phyloP scores from a whole-genome alignment of 164 flowering plant species.

The Annona squamosa region DNA sequence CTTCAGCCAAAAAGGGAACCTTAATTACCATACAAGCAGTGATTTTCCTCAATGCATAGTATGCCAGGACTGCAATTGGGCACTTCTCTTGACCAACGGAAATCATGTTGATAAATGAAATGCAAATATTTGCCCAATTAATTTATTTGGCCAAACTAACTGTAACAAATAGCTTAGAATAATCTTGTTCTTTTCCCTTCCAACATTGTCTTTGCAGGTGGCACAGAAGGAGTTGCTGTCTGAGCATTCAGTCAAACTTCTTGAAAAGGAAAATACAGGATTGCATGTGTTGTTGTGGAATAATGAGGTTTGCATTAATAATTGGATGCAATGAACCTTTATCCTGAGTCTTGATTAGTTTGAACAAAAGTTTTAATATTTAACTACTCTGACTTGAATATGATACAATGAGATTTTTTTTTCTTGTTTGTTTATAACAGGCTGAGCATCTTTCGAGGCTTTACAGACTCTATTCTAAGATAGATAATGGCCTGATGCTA shows the following conservation, averaged over 20 bases:
- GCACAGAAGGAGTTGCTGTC: slow-evolving; percentile 22
- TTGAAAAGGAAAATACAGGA: slow-evolving; percentile 87
- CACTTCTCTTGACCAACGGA: not conserved
- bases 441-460: slow-evolving; percentile 1
- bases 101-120: not conserved
- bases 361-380: no score
- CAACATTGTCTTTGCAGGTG: slow-evolving; percentile 7
- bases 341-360: not conserved
- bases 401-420: not conserved
- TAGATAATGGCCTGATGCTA: not conserved
- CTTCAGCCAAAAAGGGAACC: not conserved
- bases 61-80: not conserved
- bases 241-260: slow-evolving; percentile 50
- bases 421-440: not conserved
- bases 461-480: not conserved
- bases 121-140: not conserved
- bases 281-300: slow-evolving; percentile 77
- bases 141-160: not conserved
- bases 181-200: not conserved
- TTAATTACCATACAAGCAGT: not conserved
- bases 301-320: slow-evolving; percentile 50
- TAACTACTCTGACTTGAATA: no score
- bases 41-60: no score
- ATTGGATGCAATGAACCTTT: not conserved
- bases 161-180: not conserved